Evolutionary conservation across 768 basidiomycete genomes (phyloP).

Genomic region (Suillus ampliporus): DNA sequence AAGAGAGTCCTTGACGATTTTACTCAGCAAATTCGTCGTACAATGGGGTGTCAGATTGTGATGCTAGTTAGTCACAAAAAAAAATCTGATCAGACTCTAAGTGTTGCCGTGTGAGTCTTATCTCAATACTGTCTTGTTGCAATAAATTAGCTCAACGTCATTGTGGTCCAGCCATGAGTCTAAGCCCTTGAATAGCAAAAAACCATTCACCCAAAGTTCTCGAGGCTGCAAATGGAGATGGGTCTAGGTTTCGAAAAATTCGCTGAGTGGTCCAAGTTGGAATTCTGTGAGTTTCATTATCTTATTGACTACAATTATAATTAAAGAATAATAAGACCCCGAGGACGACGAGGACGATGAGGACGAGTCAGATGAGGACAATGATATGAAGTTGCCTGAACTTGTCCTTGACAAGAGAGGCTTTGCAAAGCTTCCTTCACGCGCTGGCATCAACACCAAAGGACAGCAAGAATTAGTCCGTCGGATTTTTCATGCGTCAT

Average conservation of each 20-base stretch:
- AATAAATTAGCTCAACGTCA: too few species aligned
- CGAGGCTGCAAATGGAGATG: too few species aligned
- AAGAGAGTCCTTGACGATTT: background rate
- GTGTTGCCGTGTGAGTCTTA: too few species aligned
- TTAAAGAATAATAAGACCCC: background rate
- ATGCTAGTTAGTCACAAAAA: constrained; percentile 3
- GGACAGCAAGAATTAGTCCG: background rate
- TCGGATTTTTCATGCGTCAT: background rate
- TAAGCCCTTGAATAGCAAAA: too few species aligned
- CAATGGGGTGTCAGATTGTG: background rate
- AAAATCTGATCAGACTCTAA: background rate
- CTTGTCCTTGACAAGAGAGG: background rate
- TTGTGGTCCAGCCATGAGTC: too few species aligned
- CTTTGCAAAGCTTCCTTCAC: background rate
- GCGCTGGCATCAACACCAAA: background rate
- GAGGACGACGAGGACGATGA: too few species aligned
- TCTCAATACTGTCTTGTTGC: too few species aligned
- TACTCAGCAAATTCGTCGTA: background rate
- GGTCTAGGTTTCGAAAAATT: background rate
- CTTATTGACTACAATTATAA: background rate
- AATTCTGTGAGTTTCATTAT: background rate
- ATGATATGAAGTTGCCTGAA: background rate
- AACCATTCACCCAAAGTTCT: too few species aligned
- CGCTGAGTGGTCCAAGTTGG: background rate
- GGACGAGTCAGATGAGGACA: too few species aligned